A percentile compares a stretch with the other conserved stretches of the same genome.
phyloP scores from a whole-genome alignment of 1,284 basidiomycete genomes.

The Microbotryum scabiosae region DNA sequence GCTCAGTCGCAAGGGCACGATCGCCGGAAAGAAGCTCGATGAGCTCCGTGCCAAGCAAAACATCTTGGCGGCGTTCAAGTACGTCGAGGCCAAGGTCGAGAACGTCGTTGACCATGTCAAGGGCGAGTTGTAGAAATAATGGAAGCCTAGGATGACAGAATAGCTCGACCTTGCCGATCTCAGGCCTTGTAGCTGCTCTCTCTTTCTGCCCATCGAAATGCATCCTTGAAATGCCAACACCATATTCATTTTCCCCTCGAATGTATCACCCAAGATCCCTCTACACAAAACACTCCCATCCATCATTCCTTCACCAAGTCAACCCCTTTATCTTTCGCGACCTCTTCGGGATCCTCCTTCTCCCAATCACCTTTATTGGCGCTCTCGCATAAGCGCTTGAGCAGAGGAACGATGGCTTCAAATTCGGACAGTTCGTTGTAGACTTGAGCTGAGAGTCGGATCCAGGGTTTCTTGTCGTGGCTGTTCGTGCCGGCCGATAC shows the following conservation, averaged over 20 bases:
- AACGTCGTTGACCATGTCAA: conserved; percentile 28
- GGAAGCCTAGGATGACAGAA: background rate
- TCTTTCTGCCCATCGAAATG: too few species aligned
- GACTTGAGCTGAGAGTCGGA: conserved; percentile 24
- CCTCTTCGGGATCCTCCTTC: background rate
- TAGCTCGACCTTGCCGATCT: too few species aligned
- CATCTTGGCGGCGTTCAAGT: conserved; percentile 30
- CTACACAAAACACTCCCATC: too few species aligned
- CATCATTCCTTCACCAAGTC: too few species aligned
- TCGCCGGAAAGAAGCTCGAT: conserved; percentile 73
- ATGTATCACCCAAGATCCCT: too few species aligned
- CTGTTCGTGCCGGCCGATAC: background rate
- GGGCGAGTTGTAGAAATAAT: conserved; percentile 32
- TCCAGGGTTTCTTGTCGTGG: conserved; percentile 34
- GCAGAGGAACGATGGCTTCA: conserved; percentile 34
- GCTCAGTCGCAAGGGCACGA: conserved; percentile 53
- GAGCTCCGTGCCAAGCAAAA: conserved; percentile 90
- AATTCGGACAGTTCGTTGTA: conserved; percentile 39
- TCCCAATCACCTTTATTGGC: conserved; percentile 6
- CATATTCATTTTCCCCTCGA: too few species aligned
- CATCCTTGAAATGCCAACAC: too few species aligned
- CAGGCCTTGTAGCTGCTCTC: too few species aligned
- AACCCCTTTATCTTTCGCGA: too few species aligned
- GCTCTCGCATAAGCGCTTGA: conserved; percentile 34
- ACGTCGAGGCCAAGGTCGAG: conserved; percentile 19